Conservation (phyloP, 2,329 filamentous ascomycete genomes). For the Spiromastix sp. region DNA sequence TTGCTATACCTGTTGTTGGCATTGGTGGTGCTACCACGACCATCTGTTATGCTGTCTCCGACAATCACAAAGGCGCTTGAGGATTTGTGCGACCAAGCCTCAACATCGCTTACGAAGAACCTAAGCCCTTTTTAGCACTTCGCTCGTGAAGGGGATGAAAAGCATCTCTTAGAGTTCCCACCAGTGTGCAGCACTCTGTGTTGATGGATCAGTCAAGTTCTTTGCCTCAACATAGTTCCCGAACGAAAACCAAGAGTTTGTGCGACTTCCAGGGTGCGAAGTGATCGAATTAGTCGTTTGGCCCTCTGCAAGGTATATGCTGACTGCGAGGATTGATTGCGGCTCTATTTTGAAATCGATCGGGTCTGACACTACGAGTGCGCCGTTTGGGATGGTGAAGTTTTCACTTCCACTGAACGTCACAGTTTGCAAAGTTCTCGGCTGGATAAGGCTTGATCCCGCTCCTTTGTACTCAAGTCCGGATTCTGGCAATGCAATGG, state of each 20-base stretch:
- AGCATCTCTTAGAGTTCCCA: constrained; percentile 9
- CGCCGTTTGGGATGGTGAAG: constrained; percentile 45
- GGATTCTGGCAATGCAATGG: constrained; percentile 43
- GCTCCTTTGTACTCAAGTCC: constrained; percentile 39
- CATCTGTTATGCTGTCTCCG: constrained; percentile 57
- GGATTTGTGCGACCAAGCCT: constrained; percentile 40
- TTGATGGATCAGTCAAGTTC: constrained; percentile 32
- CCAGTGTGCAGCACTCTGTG: constrained; percentile 35
- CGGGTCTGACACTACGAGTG: constrained; percentile 51
- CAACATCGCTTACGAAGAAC: constrained; percentile 51
- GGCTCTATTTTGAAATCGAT: constrained; percentile 44
- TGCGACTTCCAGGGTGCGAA: constrained; percentile 54
- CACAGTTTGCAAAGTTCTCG: constrained; percentile 41
- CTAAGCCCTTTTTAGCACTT: constrained; percentile 19
- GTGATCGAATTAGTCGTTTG: constrained; percentile 50
- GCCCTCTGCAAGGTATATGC: constrained; percentile 47
- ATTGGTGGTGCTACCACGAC: constrained; percentile 49
- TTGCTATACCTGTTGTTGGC: constrained; percentile 40
- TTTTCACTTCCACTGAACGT: constrained; percentile 47
- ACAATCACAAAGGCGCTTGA: constrained; percentile 44
- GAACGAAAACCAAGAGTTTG: constrained; percentile 48
- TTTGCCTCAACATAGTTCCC: constrained; percentile 46
- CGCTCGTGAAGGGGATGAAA: not conserved
- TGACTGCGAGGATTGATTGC: constrained; percentile 46
- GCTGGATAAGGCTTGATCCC: constrained; percentile 44